Evolutionary conservation across 2,329 filamentous ascomycete genomes (phyloP), one percentile per base, ranked within the genome.

Genomic region (Botryotinia convoluta): DNA sequence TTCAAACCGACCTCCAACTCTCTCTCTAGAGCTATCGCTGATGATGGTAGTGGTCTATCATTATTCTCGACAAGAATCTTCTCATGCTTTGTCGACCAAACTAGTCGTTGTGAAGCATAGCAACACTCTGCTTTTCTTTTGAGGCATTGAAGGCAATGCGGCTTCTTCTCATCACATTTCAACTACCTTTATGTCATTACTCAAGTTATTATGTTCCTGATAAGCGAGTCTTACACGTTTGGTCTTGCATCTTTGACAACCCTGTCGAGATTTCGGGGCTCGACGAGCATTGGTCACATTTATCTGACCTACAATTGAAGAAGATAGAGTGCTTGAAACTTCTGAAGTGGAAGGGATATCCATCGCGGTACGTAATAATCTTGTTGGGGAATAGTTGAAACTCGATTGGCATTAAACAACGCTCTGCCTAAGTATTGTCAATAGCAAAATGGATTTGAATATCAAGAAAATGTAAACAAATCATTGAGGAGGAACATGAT

Each of bases 81-180:
- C 64, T 80, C 78, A 76, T 80, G 78, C 69, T 80, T 80, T 3
- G 79, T 80, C 42, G 78, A 79, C 79, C 79, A 80, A 7, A 79
- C 75, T 29, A 79, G 68, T 10, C 75, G 69, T 67, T 79, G 78
- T 8, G 72, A 73, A 65, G 75, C 77, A 48, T 79, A 80, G 20
- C 78, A 78, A 69, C 79, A 80, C 8, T 73, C 68, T 39, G 77
- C 69, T 32, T 77, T 74, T 63, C 78, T 79, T 44, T 75, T 75
- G 45, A 44, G 61, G 51, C 79, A 80, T 62, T 80, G 77, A 54
- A 75, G 57, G 70, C 79, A 80, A 69, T 74, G 75, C 7, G 79
- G 79, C 65, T 79, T 79, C n/a, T 61, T 74, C 71, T 80, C 79
- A 72, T 80, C 79, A 65, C 78, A 80, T 74, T 80, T 80, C 51